Evolutionary conservation across 2,329 filamentous ascomycete species (phyloP), one percentile per base, ranked within the genome.

Genomic region (Colletotrichum magnum): DNA sequence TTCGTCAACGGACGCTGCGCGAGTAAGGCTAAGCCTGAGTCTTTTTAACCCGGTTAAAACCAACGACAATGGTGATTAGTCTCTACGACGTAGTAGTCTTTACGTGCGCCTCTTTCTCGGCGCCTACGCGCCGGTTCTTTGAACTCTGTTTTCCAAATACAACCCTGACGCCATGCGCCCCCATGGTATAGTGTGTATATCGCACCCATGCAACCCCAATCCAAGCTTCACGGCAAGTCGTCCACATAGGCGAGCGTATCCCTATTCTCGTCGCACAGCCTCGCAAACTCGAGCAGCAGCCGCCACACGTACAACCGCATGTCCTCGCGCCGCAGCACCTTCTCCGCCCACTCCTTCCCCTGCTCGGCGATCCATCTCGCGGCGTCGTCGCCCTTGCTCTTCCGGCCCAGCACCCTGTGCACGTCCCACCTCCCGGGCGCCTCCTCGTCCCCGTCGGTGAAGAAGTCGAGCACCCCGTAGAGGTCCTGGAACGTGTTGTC

Each of bases 401-500:
- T 66, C 60, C 58, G 61, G 3, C 69, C 65, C n/a, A 67, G 47
- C 21, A 70, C 53, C 53, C 57, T 58, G 53, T 63, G 47, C 10
- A 70, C 68, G 24, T 61, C 50, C 65, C 65, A 69, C 12, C 26
- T 51, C 24, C 18, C 41, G 28, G 45, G 56, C 24, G 60, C 21
- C 47, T 62, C 64, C 3, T 73, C 75, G 16, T 74, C 73, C 48
- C 85, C 82, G 51, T 87, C 86, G n/a, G 89, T 81, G 69, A 93
- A 92, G 77, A 89, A 93, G 57, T 90, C 87, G 73, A 93, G 79
- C 10, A 91, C 83, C 10, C 86, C 86, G 72, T 92, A 93, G 10
- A 93, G 76, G 54, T 94, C 92, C 60, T 87, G 82, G 68, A 89
- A 92, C 1, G 87, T 87, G 74, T 92, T 92, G 77, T 93, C 90